These are phyloP conservation scores for Gamarada debralockiae DNA, from an alignment of 495 filamentous ascomycete species.

Conservation along the genomic window DNA sequence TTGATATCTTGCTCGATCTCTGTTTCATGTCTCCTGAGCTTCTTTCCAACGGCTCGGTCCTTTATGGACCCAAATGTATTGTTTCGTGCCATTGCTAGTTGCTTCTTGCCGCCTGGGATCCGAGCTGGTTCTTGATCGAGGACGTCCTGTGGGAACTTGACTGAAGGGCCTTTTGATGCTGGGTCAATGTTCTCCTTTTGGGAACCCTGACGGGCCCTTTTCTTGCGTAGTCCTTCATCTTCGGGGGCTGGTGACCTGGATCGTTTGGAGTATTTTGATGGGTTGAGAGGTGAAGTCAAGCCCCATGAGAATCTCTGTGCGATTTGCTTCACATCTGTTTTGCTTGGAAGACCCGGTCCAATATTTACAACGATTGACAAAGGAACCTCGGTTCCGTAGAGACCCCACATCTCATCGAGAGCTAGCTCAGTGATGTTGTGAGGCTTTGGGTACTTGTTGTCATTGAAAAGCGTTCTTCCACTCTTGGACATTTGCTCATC, in stretches of 20 bases:
- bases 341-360: conserved; percentile 19
- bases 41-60: conserved; percentile 9
- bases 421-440: conserved; percentile 24
- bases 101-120: conserved; percentile 6
- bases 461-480: conserved; percentile 4
- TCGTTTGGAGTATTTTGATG: conserved; percentile 2
- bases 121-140: conserved; percentile 3
- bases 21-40: conserved; percentile 13
- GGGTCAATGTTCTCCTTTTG: background rate
- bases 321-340: conserved; percentile 12
- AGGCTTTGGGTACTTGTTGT: conserved; percentile 15
- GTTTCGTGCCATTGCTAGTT: conserved; percentile 3
- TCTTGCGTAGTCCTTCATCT: conserved; percentile 1
- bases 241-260: conserved; percentile 2
- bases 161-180: conserved; percentile 2
- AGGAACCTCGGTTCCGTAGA: conserved; percentile 17
- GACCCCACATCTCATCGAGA: conserved; percentile 22
- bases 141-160: conserved; percentile 5
- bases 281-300: conserved; percentile 1
- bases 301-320: conserved; percentile 20
- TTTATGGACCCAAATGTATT: conserved; percentile 14
- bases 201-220: background rate
- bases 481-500: conserved; percentile 11
- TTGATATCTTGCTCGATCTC: conserved; percentile 20
- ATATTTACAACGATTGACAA: conserved; percentile 20